Evolutionary conservation across 306 rosid genomes (phyloP).

Genomic region (Lathyrus sativus): DNA sequence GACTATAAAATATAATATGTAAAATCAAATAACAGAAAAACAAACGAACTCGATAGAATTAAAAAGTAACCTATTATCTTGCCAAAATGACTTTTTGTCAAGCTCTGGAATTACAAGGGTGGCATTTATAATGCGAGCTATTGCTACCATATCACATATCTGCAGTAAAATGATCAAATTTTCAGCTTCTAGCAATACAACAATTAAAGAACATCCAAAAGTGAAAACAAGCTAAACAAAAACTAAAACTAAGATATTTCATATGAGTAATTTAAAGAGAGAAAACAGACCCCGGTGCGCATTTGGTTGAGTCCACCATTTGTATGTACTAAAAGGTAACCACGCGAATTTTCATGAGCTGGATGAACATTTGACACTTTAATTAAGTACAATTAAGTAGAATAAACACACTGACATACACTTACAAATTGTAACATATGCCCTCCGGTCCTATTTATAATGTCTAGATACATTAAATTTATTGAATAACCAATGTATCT

Average conservation of each 20-base stretch:
- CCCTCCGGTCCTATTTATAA: no score
- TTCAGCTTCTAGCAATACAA: constrained; percentile 34
- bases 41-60: not conserved
- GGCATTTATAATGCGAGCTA: constrained; percentile 87
- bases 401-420: not conserved
- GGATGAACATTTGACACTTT: constrained; percentile 39
- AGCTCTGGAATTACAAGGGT: constrained; percentile 95
- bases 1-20: constrained; percentile 28
- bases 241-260: constrained; percentile 1
- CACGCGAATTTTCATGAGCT: constrained; percentile 67
- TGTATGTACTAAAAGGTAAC: constrained; percentile 86
- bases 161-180: constrained; percentile 45
- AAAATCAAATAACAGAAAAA: constrained; percentile 25
- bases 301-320: constrained; percentile 98
- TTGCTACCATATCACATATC: constrained; percentile 99
- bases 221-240: constrained; percentile 11
- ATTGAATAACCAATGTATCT: no score
- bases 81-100: constrained; percentile 89
- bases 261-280: constrained; percentile 2
- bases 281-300: constrained; percentile 87
- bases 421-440: constrained; percentile 1
- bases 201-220: constrained; percentile 8
- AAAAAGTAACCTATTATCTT: constrained; percentile 69
- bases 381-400: constrained; percentile 33
- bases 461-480: no score